Evolutionary conservation across 495 filamentous ascomycete species (phyloP).

Genomic region (Xylaria longipes): DNA sequence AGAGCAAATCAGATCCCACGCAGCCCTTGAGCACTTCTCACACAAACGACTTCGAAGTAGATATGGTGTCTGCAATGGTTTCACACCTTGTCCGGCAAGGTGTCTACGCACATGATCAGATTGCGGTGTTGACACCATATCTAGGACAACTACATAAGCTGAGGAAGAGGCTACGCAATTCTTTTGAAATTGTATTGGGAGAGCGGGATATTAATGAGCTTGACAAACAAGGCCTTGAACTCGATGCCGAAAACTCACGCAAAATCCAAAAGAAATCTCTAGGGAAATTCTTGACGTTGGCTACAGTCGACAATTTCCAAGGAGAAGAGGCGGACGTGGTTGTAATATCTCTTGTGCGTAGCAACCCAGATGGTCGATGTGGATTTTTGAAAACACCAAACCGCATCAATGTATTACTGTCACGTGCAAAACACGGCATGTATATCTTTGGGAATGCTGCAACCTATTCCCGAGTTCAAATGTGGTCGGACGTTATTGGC

Average conservation of each 20-base stretch:
- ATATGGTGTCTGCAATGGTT: conserved; percentile 66
- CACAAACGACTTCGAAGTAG: conserved; percentile 67
- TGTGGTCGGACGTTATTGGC: conserved; percentile 67
- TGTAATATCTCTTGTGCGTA: conserved; percentile 72
- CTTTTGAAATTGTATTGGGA: conserved; percentile 62
- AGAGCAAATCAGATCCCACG: conserved; percentile 48
- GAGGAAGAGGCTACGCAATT: conserved; percentile 50
- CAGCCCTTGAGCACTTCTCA: conserved; percentile 57
- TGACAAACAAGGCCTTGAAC: conserved; percentile 50
- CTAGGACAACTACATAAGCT: conserved; percentile 69
- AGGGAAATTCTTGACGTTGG: conserved; percentile 61
- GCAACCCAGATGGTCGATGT: conserved; percentile 61
- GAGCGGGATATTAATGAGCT: conserved; percentile 66
- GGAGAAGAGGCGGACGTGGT: conserved; percentile 76
- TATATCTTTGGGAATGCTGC: conserved; percentile 73
- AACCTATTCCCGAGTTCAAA: conserved; percentile 56
- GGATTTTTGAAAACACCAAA: conserved; percentile 73
- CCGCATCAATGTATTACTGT: conserved; percentile 73
- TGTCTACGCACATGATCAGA: conserved; percentile 63
- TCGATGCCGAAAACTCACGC: background rate
- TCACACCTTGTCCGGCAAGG: conserved; percentile 71
- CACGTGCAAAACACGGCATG: conserved; percentile 74
- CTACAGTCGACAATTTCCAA: conserved; percentile 78
- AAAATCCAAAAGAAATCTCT: conserved; percentile 38
- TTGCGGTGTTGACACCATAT: conserved; percentile 75